Conservation (phyloP, 257 asterid species). For the Phtheirospermum japonicum region DNA sequence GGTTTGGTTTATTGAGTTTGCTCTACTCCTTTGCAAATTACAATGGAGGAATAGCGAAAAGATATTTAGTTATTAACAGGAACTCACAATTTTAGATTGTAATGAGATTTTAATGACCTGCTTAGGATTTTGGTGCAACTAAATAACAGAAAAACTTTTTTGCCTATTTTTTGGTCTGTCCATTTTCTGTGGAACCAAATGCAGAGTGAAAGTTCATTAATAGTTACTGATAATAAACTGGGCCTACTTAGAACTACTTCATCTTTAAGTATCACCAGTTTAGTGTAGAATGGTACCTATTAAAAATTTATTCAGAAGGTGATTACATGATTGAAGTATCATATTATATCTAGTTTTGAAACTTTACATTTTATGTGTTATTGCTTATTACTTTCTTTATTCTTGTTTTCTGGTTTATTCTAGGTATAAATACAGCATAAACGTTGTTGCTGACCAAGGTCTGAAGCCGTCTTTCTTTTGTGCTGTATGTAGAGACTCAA, state of each 20-base stretch:
- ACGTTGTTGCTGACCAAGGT: conserved; percentile 95
- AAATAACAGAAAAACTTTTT: background rate
- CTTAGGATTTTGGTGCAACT: background rate
- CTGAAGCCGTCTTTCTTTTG: conserved; percentile 67
- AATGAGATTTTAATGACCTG: background rate
- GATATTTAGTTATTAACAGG: background rate
- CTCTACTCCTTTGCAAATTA: no score
- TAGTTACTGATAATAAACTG: background rate
- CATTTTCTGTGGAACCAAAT: conserved; percentile 5
- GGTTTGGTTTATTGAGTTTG: no score
- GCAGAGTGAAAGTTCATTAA: background rate
- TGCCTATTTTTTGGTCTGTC: background rate
- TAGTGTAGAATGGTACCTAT: conserved; percentile 7
- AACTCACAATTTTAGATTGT: background rate
- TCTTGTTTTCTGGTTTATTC: conserved; percentile 28
- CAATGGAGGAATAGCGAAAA: no score
- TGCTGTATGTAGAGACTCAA: conserved; percentile 79
- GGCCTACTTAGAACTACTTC: background rate
- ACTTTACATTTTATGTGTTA: background rate
- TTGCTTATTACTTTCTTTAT: conserved; percentile 8
- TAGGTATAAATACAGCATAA: conserved; percentile 90
- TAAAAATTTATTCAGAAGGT: background rate
- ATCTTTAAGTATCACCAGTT: background rate
- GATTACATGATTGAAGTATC: conserved; percentile 10
- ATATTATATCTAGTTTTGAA: background rate